These are phyloP conservation scores for Zopfia rhizophila DNA, from an alignment of 2,329 filamentous ascomycete genomes.

Conservation along the genomic window DNA sequence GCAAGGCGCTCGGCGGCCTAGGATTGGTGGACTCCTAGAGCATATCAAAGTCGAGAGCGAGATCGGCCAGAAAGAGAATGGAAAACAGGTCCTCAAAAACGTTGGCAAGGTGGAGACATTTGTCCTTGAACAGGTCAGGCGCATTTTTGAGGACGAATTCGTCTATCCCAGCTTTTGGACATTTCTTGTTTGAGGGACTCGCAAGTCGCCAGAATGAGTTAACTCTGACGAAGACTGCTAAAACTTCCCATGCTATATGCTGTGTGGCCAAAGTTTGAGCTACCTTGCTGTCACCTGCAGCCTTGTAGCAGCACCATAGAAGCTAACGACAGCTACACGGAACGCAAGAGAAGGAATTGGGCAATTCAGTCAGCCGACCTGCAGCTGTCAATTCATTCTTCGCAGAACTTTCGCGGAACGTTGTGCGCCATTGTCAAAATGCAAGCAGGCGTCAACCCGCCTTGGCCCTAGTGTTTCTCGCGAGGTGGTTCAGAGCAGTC, in stretches of 20 bases:
- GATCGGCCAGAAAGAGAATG: slow-evolving; percentile 90
- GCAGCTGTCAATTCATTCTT: slow-evolving; percentile 30
- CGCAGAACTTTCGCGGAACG: slow-evolving; percentile 25
- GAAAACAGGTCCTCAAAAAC: slow-evolving; percentile 96
- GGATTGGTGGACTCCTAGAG: slow-evolving; percentile 81
- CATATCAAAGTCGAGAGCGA: slow-evolving; percentile 98
- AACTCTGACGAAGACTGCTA: slow-evolving; percentile 19
- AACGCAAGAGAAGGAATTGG: slow-evolving; percentile 28
- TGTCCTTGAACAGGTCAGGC: slow-evolving; percentile 92
- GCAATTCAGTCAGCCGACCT: slow-evolving; percentile 28
- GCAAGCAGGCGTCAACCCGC: slow-evolving; percentile 37
- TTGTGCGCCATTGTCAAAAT: slow-evolving; percentile 41
- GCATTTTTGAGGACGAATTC: slow-evolving; percentile 98
- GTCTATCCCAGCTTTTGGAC: slow-evolving; percentile 99
- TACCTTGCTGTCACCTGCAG: slow-evolving; percentile 27
- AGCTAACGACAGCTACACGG: slow-evolving; percentile 18
- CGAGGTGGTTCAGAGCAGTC: slow-evolving; percentile 37
- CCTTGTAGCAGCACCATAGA: slow-evolving; percentile 16
- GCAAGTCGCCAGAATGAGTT: slow-evolving; percentile 1
- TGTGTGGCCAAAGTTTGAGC: slow-evolving; percentile 14
- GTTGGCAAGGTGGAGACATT: slow-evolving; percentile 99
- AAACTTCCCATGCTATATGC: slow-evolving; percentile 20
- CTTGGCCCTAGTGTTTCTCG: slow-evolving; percentile 22
- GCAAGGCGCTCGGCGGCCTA: slow-evolving; percentile 46
- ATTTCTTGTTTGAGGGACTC: slow-evolving; percentile 75